Conservation (phyloP, 805 yeast genomes). For the Wickerhamomyces bovis region DNA sequence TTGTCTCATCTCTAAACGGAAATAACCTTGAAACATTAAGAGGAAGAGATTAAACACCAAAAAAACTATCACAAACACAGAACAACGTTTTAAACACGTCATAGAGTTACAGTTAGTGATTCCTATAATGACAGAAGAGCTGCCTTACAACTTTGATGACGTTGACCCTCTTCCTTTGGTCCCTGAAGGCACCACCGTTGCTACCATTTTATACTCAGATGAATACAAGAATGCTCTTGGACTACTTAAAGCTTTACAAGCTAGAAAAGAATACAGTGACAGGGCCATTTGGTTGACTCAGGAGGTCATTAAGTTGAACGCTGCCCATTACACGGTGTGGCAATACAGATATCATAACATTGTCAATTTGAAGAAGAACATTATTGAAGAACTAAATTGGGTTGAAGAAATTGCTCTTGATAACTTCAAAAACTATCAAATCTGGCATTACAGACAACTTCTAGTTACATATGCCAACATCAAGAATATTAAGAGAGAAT, state of each 20-base stretch:
- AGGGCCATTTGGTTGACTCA: slow-evolving; percentile 68
- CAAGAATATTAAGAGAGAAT: slow-evolving; percentile 50
- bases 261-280: slow-evolving; percentile 53
- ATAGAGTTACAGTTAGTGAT: too few relatives aligned
- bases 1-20: neutral
- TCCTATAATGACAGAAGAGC: neutral
- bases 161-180: slow-evolving; percentile 36
- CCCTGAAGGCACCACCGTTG: slow-evolving; percentile 42
- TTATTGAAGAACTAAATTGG: slow-evolving; percentile 66
- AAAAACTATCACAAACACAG: neutral
- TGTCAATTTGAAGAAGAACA: slow-evolving; percentile 29
- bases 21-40: neutral
- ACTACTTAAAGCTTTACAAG: slow-evolving; percentile 52
- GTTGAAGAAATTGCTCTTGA: slow-evolving; percentile 66
- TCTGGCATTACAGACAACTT: slow-evolving; percentile 90
- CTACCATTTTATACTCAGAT: slow-evolving; percentile 65
- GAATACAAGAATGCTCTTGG: slow-evolving; percentile 65
- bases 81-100: too few relatives aligned
- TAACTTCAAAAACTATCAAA: slow-evolving; percentile 88
- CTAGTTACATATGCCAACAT: slow-evolving; percentile 36
- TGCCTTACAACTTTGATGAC: slow-evolving; percentile 33
- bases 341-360: slow-evolving; percentile 55
- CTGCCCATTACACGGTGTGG: slow-evolving; percentile 95
- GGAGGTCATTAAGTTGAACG: slow-evolving; percentile 56
- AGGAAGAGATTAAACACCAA: neutral